Evolutionary conservation across 2,329 filamentous ascomycete species (phyloP).

Genomic region (Trichoderma cornu-damae): DNA sequence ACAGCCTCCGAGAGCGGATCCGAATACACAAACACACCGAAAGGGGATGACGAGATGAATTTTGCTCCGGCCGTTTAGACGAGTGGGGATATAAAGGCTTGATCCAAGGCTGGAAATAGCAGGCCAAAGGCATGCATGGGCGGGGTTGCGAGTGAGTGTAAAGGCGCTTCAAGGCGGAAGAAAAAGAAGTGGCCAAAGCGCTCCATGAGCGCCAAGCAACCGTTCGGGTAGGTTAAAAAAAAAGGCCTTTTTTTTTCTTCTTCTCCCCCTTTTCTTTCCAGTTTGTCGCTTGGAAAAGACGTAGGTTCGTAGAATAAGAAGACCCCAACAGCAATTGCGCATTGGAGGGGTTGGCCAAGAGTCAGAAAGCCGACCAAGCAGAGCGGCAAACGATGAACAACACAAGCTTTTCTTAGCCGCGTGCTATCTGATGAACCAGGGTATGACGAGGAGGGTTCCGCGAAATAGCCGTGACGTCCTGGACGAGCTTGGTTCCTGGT

Average conservation of each 20-base stretch:
- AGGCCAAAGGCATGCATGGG: conserved; percentile 1
- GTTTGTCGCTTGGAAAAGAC: neutral
- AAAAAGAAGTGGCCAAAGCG: neutral
- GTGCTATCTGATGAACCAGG: conserved; percentile 3
- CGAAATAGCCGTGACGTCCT: conserved; percentile 13
- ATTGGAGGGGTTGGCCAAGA: conserved; percentile 1
- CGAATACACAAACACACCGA: conserved; percentile 19
- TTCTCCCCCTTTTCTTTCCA: too few relatives aligned
- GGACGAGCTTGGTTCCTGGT: neutral
- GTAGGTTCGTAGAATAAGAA: neutral
- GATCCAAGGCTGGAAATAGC: conserved; percentile 14
- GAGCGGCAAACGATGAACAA: neutral
- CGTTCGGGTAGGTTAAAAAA: neutral
- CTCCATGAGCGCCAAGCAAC: neutral
- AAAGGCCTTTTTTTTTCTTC: neutral
- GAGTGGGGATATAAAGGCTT: conserved; percentile 25
- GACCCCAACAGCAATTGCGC: neutral
- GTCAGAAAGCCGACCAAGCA: neutral
- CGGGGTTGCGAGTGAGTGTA: conserved; percentile 8
- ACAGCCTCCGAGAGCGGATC: conserved; percentile 30
- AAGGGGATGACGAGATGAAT: conserved; percentile 31
- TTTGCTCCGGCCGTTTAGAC: conserved; percentile 28
- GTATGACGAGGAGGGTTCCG: conserved; percentile 9
- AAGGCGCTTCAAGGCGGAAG: neutral
- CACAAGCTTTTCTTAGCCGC: conserved; percentile 6